phyloP scores from a whole-genome alignment of 2,329 filamentous ascomycete genomes.

The Amylocarpus encephaloides region DNA sequence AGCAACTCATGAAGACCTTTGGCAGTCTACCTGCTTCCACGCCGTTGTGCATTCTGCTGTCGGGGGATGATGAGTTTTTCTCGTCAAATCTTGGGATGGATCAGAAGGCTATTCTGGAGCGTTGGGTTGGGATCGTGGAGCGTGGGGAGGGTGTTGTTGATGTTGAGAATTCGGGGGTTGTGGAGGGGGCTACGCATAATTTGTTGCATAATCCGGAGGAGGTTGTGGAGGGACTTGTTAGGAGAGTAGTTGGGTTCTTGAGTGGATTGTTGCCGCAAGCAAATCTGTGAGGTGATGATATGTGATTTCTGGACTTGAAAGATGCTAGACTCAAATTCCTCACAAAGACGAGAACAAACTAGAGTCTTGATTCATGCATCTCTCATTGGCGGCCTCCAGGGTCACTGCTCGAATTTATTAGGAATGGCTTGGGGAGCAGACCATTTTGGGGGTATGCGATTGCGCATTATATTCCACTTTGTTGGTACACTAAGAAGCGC shows the following conservation, averaged over 20 bases:
- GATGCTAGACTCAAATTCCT: too few relatives aligned
- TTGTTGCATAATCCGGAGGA: constrained; percentile 40
- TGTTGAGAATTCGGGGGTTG: constrained; percentile 40
- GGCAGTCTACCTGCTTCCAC: constrained; percentile 40
- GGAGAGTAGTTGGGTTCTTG: constrained; percentile 45
- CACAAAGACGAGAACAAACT: too few relatives aligned
- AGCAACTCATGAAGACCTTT: constrained; percentile 48
- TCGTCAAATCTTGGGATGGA: constrained; percentile 37
- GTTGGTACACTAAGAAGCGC: too few relatives aligned
- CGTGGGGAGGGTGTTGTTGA: constrained; percentile 41
- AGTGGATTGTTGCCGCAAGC: constrained; percentile 8
- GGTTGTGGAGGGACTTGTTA: constrained; percentile 43
- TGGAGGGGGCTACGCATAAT: constrained; percentile 46
- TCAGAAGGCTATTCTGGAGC: constrained; percentile 40
- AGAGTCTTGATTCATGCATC: too few relatives aligned
- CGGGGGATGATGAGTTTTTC: constrained; percentile 46
- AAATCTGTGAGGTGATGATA: not conserved
- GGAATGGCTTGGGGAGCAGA: too few relatives aligned
- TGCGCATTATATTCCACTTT: too few relatives aligned
- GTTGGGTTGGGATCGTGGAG: constrained; percentile 42
- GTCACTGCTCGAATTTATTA: too few relatives aligned
- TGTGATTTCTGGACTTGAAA: not conserved
- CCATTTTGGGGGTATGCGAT: too few relatives aligned
- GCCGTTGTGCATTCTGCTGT: constrained; percentile 44
- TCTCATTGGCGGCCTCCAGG: too few relatives aligned